A percentile compares a stretch with the other conserved stretches of the same genome.
Evolutionary conservation across 345 rosid genomes (phyloP).

Genomic region (Gynandropsis gynandra): DNA sequence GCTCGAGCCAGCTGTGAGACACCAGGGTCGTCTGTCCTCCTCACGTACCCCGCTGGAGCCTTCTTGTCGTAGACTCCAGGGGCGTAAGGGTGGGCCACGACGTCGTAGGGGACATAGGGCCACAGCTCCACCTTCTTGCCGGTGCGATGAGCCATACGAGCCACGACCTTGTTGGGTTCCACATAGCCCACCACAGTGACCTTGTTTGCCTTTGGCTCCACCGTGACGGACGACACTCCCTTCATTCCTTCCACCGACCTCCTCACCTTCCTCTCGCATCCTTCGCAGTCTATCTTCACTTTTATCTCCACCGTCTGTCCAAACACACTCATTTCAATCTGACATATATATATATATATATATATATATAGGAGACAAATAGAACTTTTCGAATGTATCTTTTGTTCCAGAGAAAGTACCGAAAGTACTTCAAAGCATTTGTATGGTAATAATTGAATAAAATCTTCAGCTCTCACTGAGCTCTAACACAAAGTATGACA

Average conservation of each 20-base stretch:
- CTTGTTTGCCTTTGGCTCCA: conserved; percentile 77
- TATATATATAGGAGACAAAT: no score
- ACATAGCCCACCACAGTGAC: conserved; percentile 89
- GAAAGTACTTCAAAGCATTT: no score
- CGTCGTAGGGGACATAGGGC: conserved; percentile 94
- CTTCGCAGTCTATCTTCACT: conserved; percentile 90
- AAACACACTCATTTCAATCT: no score
- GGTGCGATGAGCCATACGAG: conserved; percentile 78
- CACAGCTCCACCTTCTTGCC: conserved; percentile 93
- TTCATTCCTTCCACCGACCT: conserved; percentile 83
- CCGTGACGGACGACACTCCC: conserved; percentile 70
- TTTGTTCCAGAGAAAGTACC: no score
- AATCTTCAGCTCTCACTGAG: no score
- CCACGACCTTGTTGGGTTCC: conserved; percentile 60
- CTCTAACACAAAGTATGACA: no score
- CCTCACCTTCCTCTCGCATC: conserved; percentile 87
- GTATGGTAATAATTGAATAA: no score
- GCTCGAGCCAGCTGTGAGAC: conserved; percentile 81
- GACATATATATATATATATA: no score
- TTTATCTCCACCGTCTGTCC: conserved; percentile 81
- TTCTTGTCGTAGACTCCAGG: conserved; percentile 82
- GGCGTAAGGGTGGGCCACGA: conserved; percentile 90
- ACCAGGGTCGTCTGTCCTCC: conserved; percentile 53
- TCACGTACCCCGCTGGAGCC: conserved; percentile 84
- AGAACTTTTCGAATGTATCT: no score